Conservation (phyloP, 1,284 basidiomycete genomes). For the Apiotrichum sp. region DNA sequence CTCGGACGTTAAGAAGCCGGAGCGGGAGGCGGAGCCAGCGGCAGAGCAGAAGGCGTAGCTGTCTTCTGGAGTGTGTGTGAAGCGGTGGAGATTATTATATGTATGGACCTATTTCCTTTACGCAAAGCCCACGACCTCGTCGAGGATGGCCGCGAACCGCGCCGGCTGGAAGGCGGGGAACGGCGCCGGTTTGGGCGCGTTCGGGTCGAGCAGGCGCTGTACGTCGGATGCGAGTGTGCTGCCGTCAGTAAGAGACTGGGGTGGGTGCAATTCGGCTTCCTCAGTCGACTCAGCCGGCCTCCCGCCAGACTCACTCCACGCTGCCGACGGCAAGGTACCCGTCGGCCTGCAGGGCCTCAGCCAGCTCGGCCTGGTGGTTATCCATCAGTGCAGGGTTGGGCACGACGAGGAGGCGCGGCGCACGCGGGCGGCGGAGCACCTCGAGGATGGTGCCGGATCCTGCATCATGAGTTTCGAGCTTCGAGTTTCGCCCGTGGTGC, state of each 20-base stretch:
- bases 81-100: too few relatives aligned
- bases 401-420: slow-evolving; percentile 73
- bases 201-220: slow-evolving; percentile 1
- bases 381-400: slow-evolving; percentile 85
- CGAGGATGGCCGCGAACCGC: slow-evolving; percentile 11
- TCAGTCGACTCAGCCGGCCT: too few relatives aligned
- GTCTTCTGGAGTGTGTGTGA: too few relatives aligned
- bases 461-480: slow-evolving; percentile 36
- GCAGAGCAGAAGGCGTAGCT: too few relatives aligned
- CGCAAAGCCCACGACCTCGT: slow-evolving; percentile 13
- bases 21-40: not conserved
- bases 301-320: slow-evolving; percentile 25
- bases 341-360: slow-evolving; percentile 59
- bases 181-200: not conserved
- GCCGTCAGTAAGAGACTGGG: not conserved
- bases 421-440: slow-evolving; percentile 58
- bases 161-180: slow-evolving; percentile 20
- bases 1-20: slow-evolving; percentile 54
- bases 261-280: too few relatives aligned
- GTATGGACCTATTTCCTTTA: not conserved
- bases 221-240: slow-evolving; percentile 5
- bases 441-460: slow-evolving; percentile 93
- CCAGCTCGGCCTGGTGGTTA: slow-evolving; percentile 89
- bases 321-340: slow-evolving; percentile 62
- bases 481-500: too few relatives aligned